phyloP scores from a whole-genome alignment of 2,329 filamentous ascomycete species.

The Paramyrothecium sp. region DNA sequence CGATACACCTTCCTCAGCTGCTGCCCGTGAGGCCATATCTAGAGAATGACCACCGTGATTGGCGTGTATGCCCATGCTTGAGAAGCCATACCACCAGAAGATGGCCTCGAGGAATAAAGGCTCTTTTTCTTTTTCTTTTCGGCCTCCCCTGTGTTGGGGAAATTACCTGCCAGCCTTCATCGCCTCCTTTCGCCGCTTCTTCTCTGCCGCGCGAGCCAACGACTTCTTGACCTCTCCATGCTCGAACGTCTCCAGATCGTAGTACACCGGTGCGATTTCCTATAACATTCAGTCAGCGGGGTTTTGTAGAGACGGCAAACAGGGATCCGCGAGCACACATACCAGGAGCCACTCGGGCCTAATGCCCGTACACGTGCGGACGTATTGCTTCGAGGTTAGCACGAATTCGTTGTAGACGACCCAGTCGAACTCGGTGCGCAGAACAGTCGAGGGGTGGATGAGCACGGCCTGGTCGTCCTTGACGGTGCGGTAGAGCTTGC shows the following conservation, averaged over 20 bases:
- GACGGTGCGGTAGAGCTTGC: conserved; percentile 91
- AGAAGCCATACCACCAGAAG: no score
- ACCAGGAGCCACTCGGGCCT: conserved; percentile 93
- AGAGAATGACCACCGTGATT: no score
- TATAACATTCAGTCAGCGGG: conserved; percentile 30
- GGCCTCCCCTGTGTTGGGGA: background rate
- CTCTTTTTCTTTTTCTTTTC: no score
- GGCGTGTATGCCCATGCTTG: no score
- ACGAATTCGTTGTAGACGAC: conserved; percentile 99
- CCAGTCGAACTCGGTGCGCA: conserved; percentile 90
- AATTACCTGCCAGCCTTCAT: conserved; percentile 47
- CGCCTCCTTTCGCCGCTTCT: conserved; percentile 58
- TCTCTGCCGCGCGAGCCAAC: conserved; percentile 56
- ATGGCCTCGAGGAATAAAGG: no score
- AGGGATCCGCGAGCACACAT: conserved; percentile 31
- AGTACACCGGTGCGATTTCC: conserved; percentile 94
- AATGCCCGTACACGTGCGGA: conserved; percentile 88
- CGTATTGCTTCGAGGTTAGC: conserved; percentile 96
- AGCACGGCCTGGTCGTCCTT: conserved; percentile 95
- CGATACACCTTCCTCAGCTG: no score
- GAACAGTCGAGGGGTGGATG: conserved; percentile 88
- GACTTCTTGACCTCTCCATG: conserved; percentile 83
- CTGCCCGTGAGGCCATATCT: no score
- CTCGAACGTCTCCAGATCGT: conserved; percentile 78
- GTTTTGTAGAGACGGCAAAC: background rate